phyloP scores from a whole-genome alignment of 352 stramenopile species.

The Phytopythium vexans region DNA sequence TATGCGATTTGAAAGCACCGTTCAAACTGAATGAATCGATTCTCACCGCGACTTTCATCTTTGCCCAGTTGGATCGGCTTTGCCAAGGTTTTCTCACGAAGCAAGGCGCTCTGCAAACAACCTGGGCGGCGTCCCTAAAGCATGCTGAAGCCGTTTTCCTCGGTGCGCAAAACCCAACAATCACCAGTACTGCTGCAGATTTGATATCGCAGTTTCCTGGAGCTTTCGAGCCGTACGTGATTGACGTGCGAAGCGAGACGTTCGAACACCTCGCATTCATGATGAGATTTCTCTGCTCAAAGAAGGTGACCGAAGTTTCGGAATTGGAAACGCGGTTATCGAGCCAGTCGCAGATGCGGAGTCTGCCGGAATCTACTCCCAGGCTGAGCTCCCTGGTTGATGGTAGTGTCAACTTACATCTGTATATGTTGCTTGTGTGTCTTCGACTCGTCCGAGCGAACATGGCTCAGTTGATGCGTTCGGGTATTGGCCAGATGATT shows the following conservation, averaged over 20 bases:
- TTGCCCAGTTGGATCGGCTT: conserved; percentile 81
- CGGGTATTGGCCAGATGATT: conserved; percentile 38
- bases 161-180: too few relatives aligned
- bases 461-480: conserved; percentile 61
- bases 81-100: conserved; percentile 46
- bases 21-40: neutral
- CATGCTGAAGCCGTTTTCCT: neutral
- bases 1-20: too few relatives aligned
- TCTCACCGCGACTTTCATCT: conserved; percentile 49
- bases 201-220: conserved; percentile 23
- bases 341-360: neutral
- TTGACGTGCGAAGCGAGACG: conserved; percentile 44
- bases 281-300: conserved; percentile 35
- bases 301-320: conserved; percentile 24
- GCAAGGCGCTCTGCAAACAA: conserved; percentile 9
- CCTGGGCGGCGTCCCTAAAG: neutral
- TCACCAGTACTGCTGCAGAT: conserved; percentile 5
- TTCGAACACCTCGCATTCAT: conserved; percentile 38
- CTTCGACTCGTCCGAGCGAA: conserved; percentile 79
- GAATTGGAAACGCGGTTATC: conserved; percentile 9
- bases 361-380: neutral
- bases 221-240: conserved; percentile 34
- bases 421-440: conserved; percentile 64
- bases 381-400: too few relatives aligned
- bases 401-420: conserved; percentile 21